Evolutionary conservation across 768 basidiomycete species (phyloP).

Genomic region (Boletus reticuloceps): DNA sequence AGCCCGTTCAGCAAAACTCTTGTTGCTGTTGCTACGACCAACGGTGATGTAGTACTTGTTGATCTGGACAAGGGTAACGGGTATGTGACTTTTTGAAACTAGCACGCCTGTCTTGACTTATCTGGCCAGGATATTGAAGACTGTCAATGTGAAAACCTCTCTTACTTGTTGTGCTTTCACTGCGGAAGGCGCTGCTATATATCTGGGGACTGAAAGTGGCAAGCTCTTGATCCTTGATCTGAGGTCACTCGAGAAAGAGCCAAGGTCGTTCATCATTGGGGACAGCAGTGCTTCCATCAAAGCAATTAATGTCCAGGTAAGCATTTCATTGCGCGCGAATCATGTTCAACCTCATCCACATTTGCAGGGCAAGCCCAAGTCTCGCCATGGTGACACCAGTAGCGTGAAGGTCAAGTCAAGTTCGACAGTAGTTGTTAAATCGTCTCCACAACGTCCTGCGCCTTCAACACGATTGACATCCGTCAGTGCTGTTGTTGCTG

Average conservation of each 20-base stretch:
- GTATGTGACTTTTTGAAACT: slow-evolving; percentile 35
- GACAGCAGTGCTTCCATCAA: slow-evolving; percentile 46
- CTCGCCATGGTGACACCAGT: not conserved
- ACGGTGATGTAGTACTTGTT: slow-evolving; percentile 55
- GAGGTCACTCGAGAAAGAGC: slow-evolving; percentile 63
- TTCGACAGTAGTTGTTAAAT: slow-evolving; percentile 5
- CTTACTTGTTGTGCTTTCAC: slow-evolving; percentile 68
- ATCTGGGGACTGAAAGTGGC: slow-evolving; percentile 62
- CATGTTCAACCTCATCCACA: not conserved
- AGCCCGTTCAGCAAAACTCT: slow-evolving; percentile 80
- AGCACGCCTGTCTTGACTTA: not conserved
- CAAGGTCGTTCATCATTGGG: slow-evolving; percentile 51
- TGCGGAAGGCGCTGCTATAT: slow-evolving; percentile 64
- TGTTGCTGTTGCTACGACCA: slow-evolving; percentile 53
- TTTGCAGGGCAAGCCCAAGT: slow-evolving; percentile 19
- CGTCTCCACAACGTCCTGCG: slow-evolving; percentile 7
- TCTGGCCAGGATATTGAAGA: slow-evolving; percentile 52
- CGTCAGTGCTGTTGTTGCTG: not conserved
- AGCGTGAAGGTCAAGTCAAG: slow-evolving; percentile 10
- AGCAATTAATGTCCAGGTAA: slow-evolving; percentile 58
- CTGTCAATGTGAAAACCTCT: slow-evolving; percentile 48
- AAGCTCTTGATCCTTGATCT: slow-evolving; percentile 63
- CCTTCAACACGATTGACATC: slow-evolving; percentile 9
- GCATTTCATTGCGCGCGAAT: slow-evolving; percentile 5
- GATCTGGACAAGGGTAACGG: slow-evolving; percentile 76